Percentiles rank a stretch among this genome's conserved stretches.
Conservation (phyloP, 352 stramenopile genomes). For the Phytophthora quininea region DNA sequence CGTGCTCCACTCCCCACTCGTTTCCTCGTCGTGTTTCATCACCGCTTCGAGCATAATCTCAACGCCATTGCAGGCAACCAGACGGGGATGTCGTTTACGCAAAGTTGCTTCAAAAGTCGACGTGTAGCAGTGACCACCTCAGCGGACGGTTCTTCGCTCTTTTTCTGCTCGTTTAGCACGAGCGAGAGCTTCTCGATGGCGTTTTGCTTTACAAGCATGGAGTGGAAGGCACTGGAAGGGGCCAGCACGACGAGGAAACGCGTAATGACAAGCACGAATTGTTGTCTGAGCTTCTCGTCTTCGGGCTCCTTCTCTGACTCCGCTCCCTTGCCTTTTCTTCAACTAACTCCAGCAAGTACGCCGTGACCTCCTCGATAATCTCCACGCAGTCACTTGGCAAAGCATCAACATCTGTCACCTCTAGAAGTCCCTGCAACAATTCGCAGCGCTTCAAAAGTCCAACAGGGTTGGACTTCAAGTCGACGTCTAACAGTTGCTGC, state of each 20-base stretch:
- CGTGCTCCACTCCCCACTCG: slow-evolving; percentile 28
- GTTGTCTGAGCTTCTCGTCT: slow-evolving; percentile 14
- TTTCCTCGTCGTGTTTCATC: slow-evolving; percentile 25
- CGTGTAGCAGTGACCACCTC: slow-evolving; percentile 45
- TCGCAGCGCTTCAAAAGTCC: slow-evolving; percentile 74
- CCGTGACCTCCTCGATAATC: slow-evolving; percentile 63
- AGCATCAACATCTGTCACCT: slow-evolving; percentile 43
- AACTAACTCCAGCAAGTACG: slow-evolving; percentile 49
- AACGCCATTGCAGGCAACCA: slow-evolving; percentile 71
- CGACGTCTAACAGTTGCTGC: slow-evolving; percentile 74
- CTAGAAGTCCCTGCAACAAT: slow-evolving; percentile 60
- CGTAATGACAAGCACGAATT: slow-evolving; percentile 44
- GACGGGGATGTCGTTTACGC: slow-evolving; percentile 64
- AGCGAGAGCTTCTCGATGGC: slow-evolving; percentile 61
- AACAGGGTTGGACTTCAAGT: slow-evolving; percentile 52
- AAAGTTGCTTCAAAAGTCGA: slow-evolving; percentile 60
- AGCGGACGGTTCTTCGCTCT: slow-evolving; percentile 20
- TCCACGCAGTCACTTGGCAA: slow-evolving; percentile 62
- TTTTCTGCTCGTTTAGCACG: slow-evolving; percentile 60
- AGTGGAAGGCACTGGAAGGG: slow-evolving; percentile 36
- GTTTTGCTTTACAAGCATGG: slow-evolving; percentile 55
- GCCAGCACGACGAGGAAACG: slow-evolving; percentile 51
- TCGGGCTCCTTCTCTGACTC: slow-evolving; percentile 18
- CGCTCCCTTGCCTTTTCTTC: slow-evolving; percentile 34
- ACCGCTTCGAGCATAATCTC: slow-evolving; percentile 57